Conservation (phyloP, 2,329 filamentous ascomycete genomes). For the Elsinoe perseae region DNA sequence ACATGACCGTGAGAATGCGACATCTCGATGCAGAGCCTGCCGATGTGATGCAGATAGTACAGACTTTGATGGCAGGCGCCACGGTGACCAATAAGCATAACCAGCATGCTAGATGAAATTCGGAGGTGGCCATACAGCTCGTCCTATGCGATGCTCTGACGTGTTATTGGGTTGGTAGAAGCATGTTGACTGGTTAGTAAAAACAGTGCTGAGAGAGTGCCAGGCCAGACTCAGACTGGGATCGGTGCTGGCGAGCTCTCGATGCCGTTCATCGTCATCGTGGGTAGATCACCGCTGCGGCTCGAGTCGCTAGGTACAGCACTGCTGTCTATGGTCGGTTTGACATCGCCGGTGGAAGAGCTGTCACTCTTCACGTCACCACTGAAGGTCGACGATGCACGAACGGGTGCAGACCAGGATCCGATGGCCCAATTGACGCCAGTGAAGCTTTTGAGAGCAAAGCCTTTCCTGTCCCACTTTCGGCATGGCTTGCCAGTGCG, state of each 20-base stretch:
- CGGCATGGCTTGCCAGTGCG: slow-evolving; percentile 85
- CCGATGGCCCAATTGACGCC: slow-evolving; percentile 74
- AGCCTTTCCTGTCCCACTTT: slow-evolving; percentile 77
- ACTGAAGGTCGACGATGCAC: slow-evolving; percentile 41
- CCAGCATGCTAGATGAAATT: no score
- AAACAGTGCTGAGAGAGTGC: not conserved
- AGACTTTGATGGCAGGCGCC: no score
- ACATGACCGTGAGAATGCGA: not conserved
- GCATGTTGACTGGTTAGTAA: no score
- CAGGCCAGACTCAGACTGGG: slow-evolving; percentile 29
- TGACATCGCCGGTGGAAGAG: slow-evolving; percentile 48
- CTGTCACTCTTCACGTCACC: slow-evolving; percentile 53
- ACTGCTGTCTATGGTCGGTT: slow-evolving; percentile 51
- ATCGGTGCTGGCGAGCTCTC: slow-evolving; percentile 33
- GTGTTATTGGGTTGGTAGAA: no score
- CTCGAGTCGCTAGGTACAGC: slow-evolving; percentile 55
- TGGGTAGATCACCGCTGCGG: slow-evolving; percentile 40
- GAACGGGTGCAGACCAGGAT: slow-evolving; percentile 67
- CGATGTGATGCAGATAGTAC: not conserved
- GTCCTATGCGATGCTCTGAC: no score
- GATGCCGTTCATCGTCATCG: slow-evolving; percentile 26
- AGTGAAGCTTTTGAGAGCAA: slow-evolving; percentile 86
- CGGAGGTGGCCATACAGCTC: no score
- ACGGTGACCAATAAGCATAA: no score
- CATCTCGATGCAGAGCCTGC: not conserved